Evolutionary conservation across 176 grass and related monocot genomes (phyloP), one percentile per base, ranked within the genome.

Genomic region (Areca catechu): DNA sequence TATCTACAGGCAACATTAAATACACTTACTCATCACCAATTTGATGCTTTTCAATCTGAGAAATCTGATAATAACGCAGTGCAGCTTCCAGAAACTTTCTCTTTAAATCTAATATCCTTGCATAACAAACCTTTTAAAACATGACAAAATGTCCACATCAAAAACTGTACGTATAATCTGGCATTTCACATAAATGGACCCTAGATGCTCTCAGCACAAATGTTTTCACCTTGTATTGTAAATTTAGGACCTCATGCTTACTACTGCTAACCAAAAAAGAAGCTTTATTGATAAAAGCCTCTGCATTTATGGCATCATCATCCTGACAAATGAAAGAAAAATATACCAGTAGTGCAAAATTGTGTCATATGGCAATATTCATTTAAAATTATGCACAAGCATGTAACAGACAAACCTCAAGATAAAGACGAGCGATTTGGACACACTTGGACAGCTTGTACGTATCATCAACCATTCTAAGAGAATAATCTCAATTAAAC

Each of bases 231-330:
- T 80, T 91, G 62, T 97, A 97, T 20, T 97, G 92, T 64, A 97
- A 68, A 79, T 85, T 91, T 18, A 91, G 69, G 74, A 88, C 86
- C 70, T 98, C 94, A 51, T 98, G 84, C 17, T 81, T 85, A 63
- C 94, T 98, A 49, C 64, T 79, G 52, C 80, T 93, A 16, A 98
- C 88, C 63, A 98, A 81, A 81, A 98, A 98, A 19, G 94, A 98
- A 73, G 94, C 94, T 85, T 93, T 98, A 65, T 98, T 92, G 58
- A 98, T 98, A 80, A 92, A 98, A 66, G 81, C 84, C 69, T 93
- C 94, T 21, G 94, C 94, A 83, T 88, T 98, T 51, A 85, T 81
- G 47, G 88, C 84, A 81, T 98, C 88, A 62, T 98, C 94, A 77
- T 98, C 94, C 94, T 98, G 50, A 37, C 5, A 70, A 51, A 62